phyloP scores from a whole-genome alignment of 768 basidiomycete species.

The Kwoniella heveanensis region DNA sequence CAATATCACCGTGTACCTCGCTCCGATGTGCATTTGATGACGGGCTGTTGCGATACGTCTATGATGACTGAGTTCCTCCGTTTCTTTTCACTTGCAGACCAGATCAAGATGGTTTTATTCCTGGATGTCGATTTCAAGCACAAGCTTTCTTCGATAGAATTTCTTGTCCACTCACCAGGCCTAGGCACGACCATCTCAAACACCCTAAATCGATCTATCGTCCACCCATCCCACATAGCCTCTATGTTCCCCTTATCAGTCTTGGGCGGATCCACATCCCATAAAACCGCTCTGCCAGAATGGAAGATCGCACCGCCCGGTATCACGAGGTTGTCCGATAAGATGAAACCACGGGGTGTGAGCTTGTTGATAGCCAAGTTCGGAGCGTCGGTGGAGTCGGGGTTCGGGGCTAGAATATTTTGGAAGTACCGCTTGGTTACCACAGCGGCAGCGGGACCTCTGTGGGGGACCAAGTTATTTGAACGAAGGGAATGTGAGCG shows the following conservation, averaged over 20 bases:
- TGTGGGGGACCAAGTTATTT: too few relatives aligned
- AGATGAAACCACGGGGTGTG: constrained; percentile 47
- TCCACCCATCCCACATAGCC: constrained; percentile 63
- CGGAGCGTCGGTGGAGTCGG: constrained; percentile 14
- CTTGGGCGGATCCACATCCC: constrained; percentile 71
- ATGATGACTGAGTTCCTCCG: too few relatives aligned
- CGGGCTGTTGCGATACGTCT: too few relatives aligned
- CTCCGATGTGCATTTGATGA: too few relatives aligned
- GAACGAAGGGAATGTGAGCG: too few relatives aligned
- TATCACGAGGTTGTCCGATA: constrained; percentile 67
- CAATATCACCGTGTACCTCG: too few relatives aligned
- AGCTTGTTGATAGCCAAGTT: constrained; percentile 49
- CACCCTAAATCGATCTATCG: constrained; percentile 70
- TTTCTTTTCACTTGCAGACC: too few relatives aligned
- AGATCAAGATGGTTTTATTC: too few relatives aligned
- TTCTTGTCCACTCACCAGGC: constrained; percentile 66
- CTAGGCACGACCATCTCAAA: constrained; percentile 80
- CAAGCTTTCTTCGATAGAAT: too few relatives aligned
- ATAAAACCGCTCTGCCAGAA: constrained; percentile 82
- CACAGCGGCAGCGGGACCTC: neutral
- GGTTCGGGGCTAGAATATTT: constrained; percentile 33
- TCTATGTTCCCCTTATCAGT: constrained; percentile 26
- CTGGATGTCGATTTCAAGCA: too few relatives aligned
- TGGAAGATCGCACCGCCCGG: constrained; percentile 79
- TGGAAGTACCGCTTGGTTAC: constrained; percentile 20